phyloP scores from a whole-genome alignment of 148 eudicot species.

The Nepenthes gracilis region DNA sequence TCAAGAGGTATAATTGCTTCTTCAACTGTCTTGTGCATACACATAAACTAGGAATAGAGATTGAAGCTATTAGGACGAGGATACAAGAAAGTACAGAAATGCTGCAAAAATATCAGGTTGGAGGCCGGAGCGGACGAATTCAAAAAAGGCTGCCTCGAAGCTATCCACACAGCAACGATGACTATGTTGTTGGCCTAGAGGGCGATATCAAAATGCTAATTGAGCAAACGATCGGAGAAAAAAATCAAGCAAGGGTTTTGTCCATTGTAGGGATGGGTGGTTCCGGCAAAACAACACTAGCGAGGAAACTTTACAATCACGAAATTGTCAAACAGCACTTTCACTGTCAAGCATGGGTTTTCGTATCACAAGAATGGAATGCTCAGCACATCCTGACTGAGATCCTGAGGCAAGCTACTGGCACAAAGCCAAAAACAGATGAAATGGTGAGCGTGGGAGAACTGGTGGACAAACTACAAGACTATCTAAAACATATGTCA shows the following conservation, averaged over 20 bases:
- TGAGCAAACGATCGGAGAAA: not conserved
- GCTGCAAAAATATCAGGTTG: slow-evolving; percentile 1
- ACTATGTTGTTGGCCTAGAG: slow-evolving; percentile 11
- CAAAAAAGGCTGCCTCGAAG: not conserved
- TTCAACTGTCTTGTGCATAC: not conserved
- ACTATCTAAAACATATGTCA: not conserved
- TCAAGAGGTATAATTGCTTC: not conserved
- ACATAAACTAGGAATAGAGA: slow-evolving; percentile 1
- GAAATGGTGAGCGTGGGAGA: not conserved
- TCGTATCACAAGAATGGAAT: slow-evolving; percentile 5
- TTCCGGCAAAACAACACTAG: slow-evolving; percentile 20
- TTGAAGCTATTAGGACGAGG: slow-evolving; percentile 4
- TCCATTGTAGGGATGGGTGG: slow-evolving; percentile 26
- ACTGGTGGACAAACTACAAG: not conserved
- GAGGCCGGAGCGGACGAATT: not conserved
- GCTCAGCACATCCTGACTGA: not conserved
- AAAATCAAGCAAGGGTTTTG: not conserved
- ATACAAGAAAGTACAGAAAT: not conserved
- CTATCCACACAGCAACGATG: not conserved
- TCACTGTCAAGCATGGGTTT: slow-evolving; percentile 13
- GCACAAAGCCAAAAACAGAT: not conserved
- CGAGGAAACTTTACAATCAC: slow-evolving; percentile 14
- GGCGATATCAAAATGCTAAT: slow-evolving; percentile 4
- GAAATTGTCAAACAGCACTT: slow-evolving; percentile 5
- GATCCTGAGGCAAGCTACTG: not conserved